Evolutionary conservation across 179 eudicot species (phyloP).

Genomic region (Beta macrorhiza): DNA sequence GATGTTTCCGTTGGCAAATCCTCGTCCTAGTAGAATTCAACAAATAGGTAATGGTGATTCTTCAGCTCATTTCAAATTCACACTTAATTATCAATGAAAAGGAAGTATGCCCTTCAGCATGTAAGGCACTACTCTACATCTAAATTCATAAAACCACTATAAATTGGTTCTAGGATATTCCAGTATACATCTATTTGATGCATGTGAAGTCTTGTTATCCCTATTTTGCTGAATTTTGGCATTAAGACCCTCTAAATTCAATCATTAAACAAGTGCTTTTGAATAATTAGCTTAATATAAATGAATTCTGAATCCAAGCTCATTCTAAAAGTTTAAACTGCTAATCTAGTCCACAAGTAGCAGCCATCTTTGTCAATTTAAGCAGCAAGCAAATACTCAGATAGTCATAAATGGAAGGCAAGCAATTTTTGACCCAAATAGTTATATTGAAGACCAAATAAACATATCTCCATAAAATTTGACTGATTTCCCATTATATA

Average conservation of each 20-base stretch:
- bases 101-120: background rate
- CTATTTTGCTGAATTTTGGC: background rate
- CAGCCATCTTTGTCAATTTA: background rate
- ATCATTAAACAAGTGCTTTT: background rate
- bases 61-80: background rate
- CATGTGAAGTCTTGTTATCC: slow-evolving; percentile 1
- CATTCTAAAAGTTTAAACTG: background rate
- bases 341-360: background rate
- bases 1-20: slow-evolving; percentile 66
- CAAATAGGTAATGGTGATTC: background rate
- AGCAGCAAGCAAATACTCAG: background rate
- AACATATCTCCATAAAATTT: background rate
- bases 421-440: background rate
- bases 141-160: background rate
- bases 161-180: background rate
- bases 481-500: background rate
- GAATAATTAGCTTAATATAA: background rate
- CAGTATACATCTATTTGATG: background rate
- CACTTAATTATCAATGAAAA: background rate
- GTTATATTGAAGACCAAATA: background rate
- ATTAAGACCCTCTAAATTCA: background rate
- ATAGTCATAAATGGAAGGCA: background rate
- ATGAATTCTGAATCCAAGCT: background rate
- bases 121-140: background rate
- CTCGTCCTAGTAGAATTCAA: slow-evolving; percentile 49